These are phyloP conservation scores for Kazachstania sp. DNA, from an alignment of 1,139 yeast genomes.

Conservation along the genomic window DNA sequence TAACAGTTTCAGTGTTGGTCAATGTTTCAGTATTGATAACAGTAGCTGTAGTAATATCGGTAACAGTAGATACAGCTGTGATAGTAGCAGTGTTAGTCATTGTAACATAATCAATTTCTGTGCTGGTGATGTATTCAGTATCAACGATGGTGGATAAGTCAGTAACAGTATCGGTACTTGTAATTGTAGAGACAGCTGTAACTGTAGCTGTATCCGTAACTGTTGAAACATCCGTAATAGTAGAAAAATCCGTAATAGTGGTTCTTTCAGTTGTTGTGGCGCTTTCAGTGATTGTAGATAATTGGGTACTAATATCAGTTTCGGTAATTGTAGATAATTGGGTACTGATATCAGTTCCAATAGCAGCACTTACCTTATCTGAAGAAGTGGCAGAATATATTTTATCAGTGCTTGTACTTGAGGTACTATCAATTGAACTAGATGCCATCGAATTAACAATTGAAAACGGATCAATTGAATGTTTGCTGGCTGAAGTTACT, in stretches of 20 bases:
- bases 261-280: slow-evolving; percentile 1
- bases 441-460: no score
- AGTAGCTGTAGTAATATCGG: neutral
- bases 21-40: neutral
- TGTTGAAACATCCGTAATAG: neutral
- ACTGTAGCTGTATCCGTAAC: neutral
- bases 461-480: neutral
- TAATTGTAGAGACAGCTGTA: slow-evolving; percentile 1
- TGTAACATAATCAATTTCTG: neutral
- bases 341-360: neutral
- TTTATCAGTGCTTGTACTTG: neutral
- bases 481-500: neutral
- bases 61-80: neutral
- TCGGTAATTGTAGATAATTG: neutral
- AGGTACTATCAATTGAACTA: neutral
- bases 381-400: neutral
- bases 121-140: neutral
- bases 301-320: neutral
- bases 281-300: slow-evolving; percentile 1
- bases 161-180: neutral
- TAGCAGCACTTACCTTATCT: neutral
- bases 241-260: slow-evolving; percentile 1
- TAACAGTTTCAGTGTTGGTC: slow-evolving; percentile 1
- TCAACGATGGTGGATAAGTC: neutral
- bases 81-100: neutral